A percentile compares a stretch with the other conserved stretches of the same genome.
These are phyloP conservation scores for Globisporangium solare DNA, from an alignment of 352 stramenopile genomes.

Conservation along the genomic window DNA sequence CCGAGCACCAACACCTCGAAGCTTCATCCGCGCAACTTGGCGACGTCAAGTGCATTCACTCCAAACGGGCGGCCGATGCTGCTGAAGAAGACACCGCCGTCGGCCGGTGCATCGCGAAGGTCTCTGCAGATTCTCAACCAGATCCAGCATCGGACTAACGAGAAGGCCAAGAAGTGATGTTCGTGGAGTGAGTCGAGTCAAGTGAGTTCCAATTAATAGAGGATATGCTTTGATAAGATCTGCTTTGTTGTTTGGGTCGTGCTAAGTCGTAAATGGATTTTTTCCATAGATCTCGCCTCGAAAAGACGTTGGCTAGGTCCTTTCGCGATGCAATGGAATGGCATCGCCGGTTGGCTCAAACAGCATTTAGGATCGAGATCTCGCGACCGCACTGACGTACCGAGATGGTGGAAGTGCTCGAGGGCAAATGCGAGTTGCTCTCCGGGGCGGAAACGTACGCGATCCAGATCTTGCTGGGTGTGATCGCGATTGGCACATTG, in stretches of 20 bases:
- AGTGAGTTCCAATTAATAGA: neutral
- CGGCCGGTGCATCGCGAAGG: slow-evolving; percentile 53
- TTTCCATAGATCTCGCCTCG: slow-evolving; percentile 6
- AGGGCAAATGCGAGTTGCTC: slow-evolving; percentile 53
- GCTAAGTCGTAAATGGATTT: neutral
- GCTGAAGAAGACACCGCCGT: slow-evolving; percentile 59
- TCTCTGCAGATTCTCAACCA: slow-evolving; percentile 84
- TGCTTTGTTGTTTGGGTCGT: neutral
- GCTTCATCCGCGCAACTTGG: slow-evolving; percentile 12
- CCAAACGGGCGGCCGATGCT: slow-evolving; percentile 28
- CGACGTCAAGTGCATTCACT: slow-evolving; percentile 22
- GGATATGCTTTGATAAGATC: neutral
- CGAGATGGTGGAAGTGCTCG: slow-evolving; percentile 13
- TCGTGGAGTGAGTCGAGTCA: no score
- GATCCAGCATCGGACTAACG: slow-evolving; percentile 55
- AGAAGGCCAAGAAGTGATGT: slow-evolving; percentile 16
- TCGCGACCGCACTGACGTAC: neutral
- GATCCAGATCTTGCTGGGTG: slow-evolving; percentile 60
- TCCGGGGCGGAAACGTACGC: slow-evolving; percentile 63
- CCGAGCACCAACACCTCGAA: slow-evolving; percentile 3
- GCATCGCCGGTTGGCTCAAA: neutral
- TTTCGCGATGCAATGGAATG: neutral
- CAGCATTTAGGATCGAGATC: neutral
- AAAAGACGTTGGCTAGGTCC: no score
- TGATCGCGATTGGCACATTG: slow-evolving; percentile 63